A percentile compares a stretch with the other conserved stretches of the same genome.
Conservation (phyloP, 805 yeast genomes). For the Metschnikowia chrysomelidarum region DNA sequence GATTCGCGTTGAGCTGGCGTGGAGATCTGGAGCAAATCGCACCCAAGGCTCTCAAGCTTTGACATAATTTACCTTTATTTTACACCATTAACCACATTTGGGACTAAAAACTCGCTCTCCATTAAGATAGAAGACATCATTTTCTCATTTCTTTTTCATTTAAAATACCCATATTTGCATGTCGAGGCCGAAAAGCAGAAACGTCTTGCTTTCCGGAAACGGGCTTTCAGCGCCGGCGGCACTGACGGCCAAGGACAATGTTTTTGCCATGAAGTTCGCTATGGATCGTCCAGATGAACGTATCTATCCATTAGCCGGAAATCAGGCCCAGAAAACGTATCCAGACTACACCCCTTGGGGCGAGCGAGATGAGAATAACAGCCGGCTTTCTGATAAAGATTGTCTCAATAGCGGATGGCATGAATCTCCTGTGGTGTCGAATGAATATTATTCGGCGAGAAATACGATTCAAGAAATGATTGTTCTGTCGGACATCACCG, state of each 20-base stretch:
- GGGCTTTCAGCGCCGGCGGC: conserved; percentile 18
- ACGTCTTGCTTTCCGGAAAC: conserved; percentile 17
- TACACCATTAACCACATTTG: no score
- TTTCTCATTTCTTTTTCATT: background rate
- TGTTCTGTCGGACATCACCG: conserved; percentile 34
- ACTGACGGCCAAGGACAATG: conserved; percentile 28
- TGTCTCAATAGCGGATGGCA: conserved; percentile 68
- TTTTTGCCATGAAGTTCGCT: conserved; percentile 33
- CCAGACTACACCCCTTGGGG: conserved; percentile 77
- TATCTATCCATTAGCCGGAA: conserved; percentile 36
- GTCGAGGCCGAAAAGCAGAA: conserved; percentile 15
- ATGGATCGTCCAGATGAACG: conserved; percentile 34
- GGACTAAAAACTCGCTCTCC: no score
- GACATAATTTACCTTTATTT: no score
- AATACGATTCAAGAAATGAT: conserved; percentile 51
- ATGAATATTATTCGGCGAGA: conserved; percentile 71
- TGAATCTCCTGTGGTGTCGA: conserved; percentile 58
- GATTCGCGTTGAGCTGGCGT: no score
- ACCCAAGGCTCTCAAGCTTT: no score
- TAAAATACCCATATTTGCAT: background rate
- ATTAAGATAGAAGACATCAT: no score
- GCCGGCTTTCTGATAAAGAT: conserved; percentile 44
- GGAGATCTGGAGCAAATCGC: no score
- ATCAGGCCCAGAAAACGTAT: conserved; percentile 28
- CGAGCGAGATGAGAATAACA: conserved; percentile 33